phyloP scores from a whole-genome alignment of 2,329 filamentous ascomycete genomes.

The Dactylellina parvicollis region DNA sequence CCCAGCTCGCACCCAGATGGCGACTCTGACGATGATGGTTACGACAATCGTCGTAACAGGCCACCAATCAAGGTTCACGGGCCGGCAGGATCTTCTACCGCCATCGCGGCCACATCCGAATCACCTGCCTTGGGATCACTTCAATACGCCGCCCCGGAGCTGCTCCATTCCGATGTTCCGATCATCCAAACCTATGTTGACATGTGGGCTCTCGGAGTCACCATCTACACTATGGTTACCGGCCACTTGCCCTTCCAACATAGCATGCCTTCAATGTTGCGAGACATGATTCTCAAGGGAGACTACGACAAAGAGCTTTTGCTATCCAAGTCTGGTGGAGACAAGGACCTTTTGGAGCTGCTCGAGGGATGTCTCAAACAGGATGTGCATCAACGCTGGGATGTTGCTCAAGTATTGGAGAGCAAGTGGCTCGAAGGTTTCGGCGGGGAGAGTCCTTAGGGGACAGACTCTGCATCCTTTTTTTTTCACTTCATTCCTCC shows the following conservation, averaged over 20 bases:
- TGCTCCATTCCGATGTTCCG: slow-evolving; percentile 58
- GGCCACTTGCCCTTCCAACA: slow-evolving; percentile 72
- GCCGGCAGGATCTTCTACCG: slow-evolving; percentile 68
- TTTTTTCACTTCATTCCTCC: slow-evolving; percentile 14
- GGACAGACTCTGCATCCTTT: slow-evolving; percentile 3
- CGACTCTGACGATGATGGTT: slow-evolving; percentile 65
- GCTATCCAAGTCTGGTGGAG: slow-evolving; percentile 59
- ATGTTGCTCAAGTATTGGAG: slow-evolving; percentile 67
- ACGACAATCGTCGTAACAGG: slow-evolving; percentile 63
- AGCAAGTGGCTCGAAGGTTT: slow-evolving; percentile 67
- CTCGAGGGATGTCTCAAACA: slow-evolving; percentile 70
- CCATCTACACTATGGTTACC: slow-evolving; percentile 70
- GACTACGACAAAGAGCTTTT: slow-evolving; percentile 67
- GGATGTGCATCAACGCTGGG: slow-evolving; percentile 68
- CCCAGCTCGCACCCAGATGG: slow-evolving; percentile 66
- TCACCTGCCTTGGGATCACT: slow-evolving; percentile 59
- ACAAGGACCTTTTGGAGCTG: slow-evolving; percentile 66
- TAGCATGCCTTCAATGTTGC: slow-evolving; percentile 69
- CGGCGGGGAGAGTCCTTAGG: slow-evolving; percentile 53
- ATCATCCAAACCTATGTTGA: slow-evolving; percentile 67
- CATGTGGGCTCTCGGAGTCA: slow-evolving; percentile 74
- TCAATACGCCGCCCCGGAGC: slow-evolving; percentile 66
- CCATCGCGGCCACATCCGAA: slow-evolving; percentile 70
- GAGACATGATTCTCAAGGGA: slow-evolving; percentile 69
- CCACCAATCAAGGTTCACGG: slow-evolving; percentile 66